Base-by-base conservation (phyloP, 78 protist species). In the Dictyostelium purpureum region DNA sequence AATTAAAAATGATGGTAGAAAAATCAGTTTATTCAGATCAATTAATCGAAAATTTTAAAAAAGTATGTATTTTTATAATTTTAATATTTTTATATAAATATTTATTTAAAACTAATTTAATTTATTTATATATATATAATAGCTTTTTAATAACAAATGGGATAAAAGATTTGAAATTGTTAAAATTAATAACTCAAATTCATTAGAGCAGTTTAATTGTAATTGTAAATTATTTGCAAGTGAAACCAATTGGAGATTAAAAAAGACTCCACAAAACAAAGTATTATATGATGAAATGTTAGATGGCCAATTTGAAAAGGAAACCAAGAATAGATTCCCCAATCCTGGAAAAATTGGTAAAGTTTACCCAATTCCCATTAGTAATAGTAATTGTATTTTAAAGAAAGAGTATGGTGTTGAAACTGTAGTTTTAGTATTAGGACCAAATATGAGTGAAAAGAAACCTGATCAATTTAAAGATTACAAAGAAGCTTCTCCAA, bases 221-320 rank as follows among this genome's bases (percentile, higher is more conserved):
- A 18, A 10, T 33, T 61, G 83, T 85, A 70, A 79, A 73, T 45
- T 74, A 56, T 47, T 31, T 59, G 81, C 92, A 10, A 70, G 61
- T 6, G 92, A 85, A 40, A 59, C 92, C 21, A 85, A 54, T 24
- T 85, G 92, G 92, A 70, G 92, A 73, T 28, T 85, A 57, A 85
- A 85, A 28, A 70, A 19, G 35, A 85, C 82, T 45, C 83, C 92
- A 45, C 82, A 70, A 43, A 85, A 85, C 10, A 85, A 85, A 47
- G 3, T 33, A 35, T 37, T 85, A 2, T 85, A 85, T 35, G 71
- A 63, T 12, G 92, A 85, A 4, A 40, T 73, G 18, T 40, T 73
- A 4, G 65, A 26, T 3, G 57, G 37, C 0, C 24, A 40, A 12
- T 85, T 85, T 38, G 82, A 85, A 35, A 37, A 70, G 1, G 82